Evolutionary conservation across 1,284 basidiomycete genomes (phyloP), one percentile per base, ranked within the genome.

Genomic region (Trichosporon ovoides): DNA sequence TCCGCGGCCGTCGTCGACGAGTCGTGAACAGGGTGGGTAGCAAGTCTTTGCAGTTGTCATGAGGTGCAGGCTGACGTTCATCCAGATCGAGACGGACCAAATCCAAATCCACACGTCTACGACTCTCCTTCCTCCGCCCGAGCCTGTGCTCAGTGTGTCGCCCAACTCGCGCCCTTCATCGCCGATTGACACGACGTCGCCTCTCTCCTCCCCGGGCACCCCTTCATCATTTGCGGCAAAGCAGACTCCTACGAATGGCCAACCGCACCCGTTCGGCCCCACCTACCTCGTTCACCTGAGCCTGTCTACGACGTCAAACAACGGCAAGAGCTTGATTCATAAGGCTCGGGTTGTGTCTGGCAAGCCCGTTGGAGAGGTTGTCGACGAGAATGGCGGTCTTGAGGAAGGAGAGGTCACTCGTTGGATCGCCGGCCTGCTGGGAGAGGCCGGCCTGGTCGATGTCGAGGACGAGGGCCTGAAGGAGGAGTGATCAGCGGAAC

Each of bases 11-110:
- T 58, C 61, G 75, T 31, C 68, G 75, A 58, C 56, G 73, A 31
- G 69, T 78, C 56, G 72, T 74, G 19, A 77, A 78, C 61, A 55
- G 77, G 56, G 77, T 77, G 48, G 69, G 75, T 69, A 31, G 16
- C 18, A 12, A 2, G 16, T 43, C 12, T 12, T 11, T 36, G 12
- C 19, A 33, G 18, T 16, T 7, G 12, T 18, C 6, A 16, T 11
- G 5, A 16, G 18, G 12, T 16, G 24, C 12, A 11, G 16, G 43
- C 55, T 49, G 37, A 43, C 34, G 31, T 20, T 22, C 18, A 13
- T 9, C 3, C 57, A 77, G 75, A 77, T 77, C 52, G 75, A 77
- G 54, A 77, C 75, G 16, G 72, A 73, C 57, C 65, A 69, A 50
- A 63, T 76, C 34, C 71, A 73, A 55, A 67, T 74, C 56, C 59